Percentiles rank a stretch among this genome's conserved stretches.
These are phyloP conservation scores for Cladorrhinum sp. DNA, from an alignment of 2,329 filamentous ascomycete genomes.

Conservation along the genomic window DNA sequence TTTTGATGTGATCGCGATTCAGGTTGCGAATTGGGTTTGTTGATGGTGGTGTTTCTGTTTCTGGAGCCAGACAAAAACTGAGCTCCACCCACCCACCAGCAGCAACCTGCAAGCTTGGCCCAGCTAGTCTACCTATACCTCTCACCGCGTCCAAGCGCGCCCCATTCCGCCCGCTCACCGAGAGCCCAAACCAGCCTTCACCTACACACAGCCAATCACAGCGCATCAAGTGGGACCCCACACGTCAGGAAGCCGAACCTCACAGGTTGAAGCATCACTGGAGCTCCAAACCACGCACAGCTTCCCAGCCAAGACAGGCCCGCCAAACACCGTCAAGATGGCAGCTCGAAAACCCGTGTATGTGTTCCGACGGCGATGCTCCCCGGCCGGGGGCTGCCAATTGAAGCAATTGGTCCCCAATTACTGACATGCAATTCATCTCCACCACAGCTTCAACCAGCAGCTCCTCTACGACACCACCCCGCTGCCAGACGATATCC, in stretches of 20 bases:
- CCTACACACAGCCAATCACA: conserved; percentile 19
- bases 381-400: neutral
- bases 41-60: neutral
- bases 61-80: conserved; percentile 1
- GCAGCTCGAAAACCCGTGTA: conserved; percentile 59
- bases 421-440: conserved; percentile 15
- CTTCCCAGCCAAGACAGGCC: conserved; percentile 24
- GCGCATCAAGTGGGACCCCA: conserved; percentile 10
- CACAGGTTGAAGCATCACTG: conserved; percentile 19
- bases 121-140: neutral
- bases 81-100: neutral
- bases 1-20: neutral
- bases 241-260: conserved; percentile 24
- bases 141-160: conserved; percentile 2
- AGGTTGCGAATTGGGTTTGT: neutral
- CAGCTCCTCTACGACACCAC: conserved; percentile 92
- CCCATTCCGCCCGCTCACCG: neutral
- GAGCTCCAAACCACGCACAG: conserved; percentile 29
- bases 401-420: conserved; percentile 18
- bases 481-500: conserved; percentile 86
- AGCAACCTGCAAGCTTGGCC: neutral
- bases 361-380: conserved; percentile 21
- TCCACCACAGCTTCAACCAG: conserved; percentile 77
- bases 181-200: conserved; percentile 6
- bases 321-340: conserved; percentile 48